phyloP scores from a whole-genome alignment of 2,329 filamentous ascomycete genomes.

The Fusarium annulatum region DNA sequence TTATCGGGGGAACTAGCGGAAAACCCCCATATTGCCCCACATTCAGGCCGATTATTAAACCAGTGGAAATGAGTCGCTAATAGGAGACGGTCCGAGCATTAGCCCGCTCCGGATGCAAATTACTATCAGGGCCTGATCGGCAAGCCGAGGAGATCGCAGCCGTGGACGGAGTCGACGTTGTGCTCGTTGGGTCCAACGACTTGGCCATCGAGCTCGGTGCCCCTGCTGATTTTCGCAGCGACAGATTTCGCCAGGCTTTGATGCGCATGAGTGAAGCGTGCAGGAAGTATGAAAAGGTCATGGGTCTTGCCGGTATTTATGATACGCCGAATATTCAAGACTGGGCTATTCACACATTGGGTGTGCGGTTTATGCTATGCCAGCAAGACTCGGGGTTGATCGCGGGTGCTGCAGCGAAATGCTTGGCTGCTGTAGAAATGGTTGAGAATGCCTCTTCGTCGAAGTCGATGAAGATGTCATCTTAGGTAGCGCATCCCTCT shows the following conservation, averaged over 20 bases:
- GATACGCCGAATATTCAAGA: neutral
- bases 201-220: neutral
- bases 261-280: neutral
- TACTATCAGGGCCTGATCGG: rapidly evolving
- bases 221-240: neutral
- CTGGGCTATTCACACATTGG: neutral
- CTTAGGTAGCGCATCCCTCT: too few relatives aligned
- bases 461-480: neutral
- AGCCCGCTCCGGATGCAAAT: neutral
- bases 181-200: neutral
- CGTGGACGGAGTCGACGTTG: neutral
- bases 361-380: neutral
- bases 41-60: rapidly evolving
- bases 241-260: neutral
- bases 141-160: neutral
- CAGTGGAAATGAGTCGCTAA: neutral
- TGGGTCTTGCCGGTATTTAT: neutral
- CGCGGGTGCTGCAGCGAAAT: neutral
- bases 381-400: neutral
- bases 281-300: neutral
- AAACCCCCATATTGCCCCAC: neutral
- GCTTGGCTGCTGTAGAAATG: neutral
- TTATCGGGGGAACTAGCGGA: neutral
- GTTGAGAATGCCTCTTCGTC: neutral
- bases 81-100: neutral